phyloP scores from a whole-genome alignment of 176 grass and related monocot genomes.

The Musa itinerans region DNA sequence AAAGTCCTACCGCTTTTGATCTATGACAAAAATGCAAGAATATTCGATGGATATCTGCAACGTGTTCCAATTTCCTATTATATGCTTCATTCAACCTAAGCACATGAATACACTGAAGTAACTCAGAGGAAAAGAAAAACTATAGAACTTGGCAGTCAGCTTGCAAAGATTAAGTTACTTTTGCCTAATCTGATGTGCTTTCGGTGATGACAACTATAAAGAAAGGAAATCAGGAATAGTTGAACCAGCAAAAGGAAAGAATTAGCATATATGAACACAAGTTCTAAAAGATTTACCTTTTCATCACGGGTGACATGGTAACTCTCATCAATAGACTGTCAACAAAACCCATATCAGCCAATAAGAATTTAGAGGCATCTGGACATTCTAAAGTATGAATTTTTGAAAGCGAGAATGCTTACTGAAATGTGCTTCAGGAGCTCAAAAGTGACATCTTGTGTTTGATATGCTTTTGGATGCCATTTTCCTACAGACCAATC shows the following conservation, averaged over 20 bases:
- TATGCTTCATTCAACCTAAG: too few species aligned
- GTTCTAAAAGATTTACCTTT: constrained; percentile 28
- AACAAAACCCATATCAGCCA: constrained; percentile 4
- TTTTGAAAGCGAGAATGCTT: constrained; percentile 24
- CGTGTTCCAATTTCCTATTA: too few species aligned
- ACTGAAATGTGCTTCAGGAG: constrained; percentile 81
- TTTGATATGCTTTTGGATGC: constrained; percentile 78
- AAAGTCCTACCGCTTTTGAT: too few species aligned
- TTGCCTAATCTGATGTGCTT: too few species aligned
- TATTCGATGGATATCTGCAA: too few species aligned
- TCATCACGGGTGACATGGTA: constrained; percentile 81
- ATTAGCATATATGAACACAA: background rate
- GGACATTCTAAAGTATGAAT: background rate
- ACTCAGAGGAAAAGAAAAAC: too few species aligned
- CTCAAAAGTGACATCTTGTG: constrained; percentile 67
- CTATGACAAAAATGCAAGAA: too few species aligned
- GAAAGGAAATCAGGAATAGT: too few species aligned
- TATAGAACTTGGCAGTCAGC: too few species aligned
- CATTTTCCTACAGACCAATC: constrained; percentile 98
- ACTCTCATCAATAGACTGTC: constrained; percentile 67
- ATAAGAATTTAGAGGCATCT: background rate
- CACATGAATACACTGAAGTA: too few species aligned
- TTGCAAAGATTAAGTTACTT: too few species aligned
- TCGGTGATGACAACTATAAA: too few species aligned
- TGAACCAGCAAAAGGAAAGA: background rate